Evolutionary conservation across 495 filamentous ascomycete species (phyloP).

Genomic region (Parathielavia hyrcaniae): DNA sequence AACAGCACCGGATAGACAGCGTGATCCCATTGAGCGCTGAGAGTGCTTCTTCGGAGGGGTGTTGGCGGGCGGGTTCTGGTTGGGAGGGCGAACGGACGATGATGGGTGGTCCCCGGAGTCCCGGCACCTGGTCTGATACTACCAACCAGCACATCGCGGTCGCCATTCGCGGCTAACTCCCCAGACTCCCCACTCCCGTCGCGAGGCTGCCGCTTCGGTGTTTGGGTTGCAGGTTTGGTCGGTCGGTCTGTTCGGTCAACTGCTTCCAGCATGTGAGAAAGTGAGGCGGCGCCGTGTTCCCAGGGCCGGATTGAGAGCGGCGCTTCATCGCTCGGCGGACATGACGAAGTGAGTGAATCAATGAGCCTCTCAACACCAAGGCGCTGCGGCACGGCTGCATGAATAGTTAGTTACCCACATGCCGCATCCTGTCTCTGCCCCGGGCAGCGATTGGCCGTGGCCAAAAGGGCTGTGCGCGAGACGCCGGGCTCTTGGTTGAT

Average conservation of each 20-base stretch:
- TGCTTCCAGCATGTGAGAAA: conserved; percentile 3
- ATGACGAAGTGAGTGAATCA: conserved; percentile 6
- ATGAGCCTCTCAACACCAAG: not conserved
- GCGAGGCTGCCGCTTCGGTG: not conserved
- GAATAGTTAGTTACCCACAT: conserved; percentile 9
- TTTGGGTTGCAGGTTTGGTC: not conserved
- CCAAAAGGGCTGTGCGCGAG: not conserved
- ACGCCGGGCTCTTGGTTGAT: not conserved
- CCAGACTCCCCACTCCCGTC: not conserved
- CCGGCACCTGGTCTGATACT: conserved; percentile 1
- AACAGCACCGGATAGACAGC: conserved; percentile 2
- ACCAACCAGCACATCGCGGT: conserved; percentile 6
- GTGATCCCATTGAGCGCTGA: not conserved
- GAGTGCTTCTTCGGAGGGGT: conserved; percentile 8
- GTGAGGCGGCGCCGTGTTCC: conserved; percentile 11
- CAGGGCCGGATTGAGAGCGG: not conserved
- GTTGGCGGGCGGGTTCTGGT: conserved; percentile 1
- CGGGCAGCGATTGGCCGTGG: not conserved
- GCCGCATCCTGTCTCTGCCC: not conserved
- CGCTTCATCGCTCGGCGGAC: not conserved
- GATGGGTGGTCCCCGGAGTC: too few relatives aligned
- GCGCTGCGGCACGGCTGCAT: conserved; percentile 14
- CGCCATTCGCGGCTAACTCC: conserved; percentile 16
- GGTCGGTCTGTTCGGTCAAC: not conserved
- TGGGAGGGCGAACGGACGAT: not conserved